Percentiles rank a stretch among this genome's conserved stretches.
Conservation (phyloP, 306 rosid species). For the Sicyos baderoa region DNA sequence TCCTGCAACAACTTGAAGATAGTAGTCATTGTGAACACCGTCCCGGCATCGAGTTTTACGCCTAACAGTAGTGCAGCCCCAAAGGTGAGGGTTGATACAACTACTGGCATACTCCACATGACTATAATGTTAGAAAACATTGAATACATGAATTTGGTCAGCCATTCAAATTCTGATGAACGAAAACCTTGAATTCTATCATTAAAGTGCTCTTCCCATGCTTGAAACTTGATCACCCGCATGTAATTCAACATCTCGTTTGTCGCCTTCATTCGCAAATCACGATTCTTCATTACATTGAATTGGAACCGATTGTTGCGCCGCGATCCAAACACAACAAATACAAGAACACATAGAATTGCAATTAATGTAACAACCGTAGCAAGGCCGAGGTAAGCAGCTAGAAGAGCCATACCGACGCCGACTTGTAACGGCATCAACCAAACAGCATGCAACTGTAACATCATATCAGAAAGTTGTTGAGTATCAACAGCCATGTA, state of each 20-base stretch:
- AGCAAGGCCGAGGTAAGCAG: conserved; percentile 49
- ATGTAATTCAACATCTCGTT: conserved; percentile 75
- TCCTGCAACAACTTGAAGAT: conserved; percentile 79
- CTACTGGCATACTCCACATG: conserved; percentile 77
- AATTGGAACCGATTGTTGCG: conserved; percentile 63
- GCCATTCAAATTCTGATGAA: conserved; percentile 58
- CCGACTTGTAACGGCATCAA: conserved; percentile 73
- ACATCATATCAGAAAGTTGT: conserved; percentile 70
- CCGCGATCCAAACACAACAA: conserved; percentile 67
- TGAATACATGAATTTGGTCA: conserved; percentile 55
- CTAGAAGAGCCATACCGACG: conserved; percentile 55
- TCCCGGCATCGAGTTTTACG: conserved; percentile 61
- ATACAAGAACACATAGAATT: conserved; percentile 51
- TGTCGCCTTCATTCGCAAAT: conserved; percentile 66
- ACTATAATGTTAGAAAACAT: conserved; percentile 62
- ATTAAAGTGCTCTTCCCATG: conserved; percentile 73
- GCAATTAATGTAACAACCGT: conserved; percentile 47
- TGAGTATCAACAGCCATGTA: conserved; percentile 73
- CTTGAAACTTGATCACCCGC: conserved; percentile 66
- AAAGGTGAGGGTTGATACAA: conserved; percentile 75
- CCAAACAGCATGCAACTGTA: conserved; percentile 76
- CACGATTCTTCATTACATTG: conserved; percentile 77
- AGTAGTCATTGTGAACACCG: conserved; percentile 72
- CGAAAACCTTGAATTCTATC: conserved; percentile 52
- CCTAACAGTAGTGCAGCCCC: conserved; percentile 51